Evolutionary conservation across 352 stramenopile genomes (phyloP).

Genomic region (Phytophthora melonis): DNA sequence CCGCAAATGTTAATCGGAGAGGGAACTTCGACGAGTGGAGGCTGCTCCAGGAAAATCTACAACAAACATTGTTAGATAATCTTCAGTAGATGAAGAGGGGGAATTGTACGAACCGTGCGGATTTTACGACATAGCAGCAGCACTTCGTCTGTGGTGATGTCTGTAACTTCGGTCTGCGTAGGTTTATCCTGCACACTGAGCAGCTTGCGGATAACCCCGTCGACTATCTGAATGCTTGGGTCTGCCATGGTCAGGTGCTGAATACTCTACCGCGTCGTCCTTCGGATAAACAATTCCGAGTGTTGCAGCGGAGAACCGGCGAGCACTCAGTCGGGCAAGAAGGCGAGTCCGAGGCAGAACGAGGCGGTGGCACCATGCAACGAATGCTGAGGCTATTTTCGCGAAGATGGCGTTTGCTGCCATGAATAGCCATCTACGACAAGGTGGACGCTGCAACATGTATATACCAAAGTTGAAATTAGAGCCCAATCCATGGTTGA

Average conservation of each 20-base stretch:
- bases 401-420: background rate
- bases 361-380: background rate
- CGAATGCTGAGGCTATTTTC: constrained; percentile 18
- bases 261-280: constrained; percentile 7
- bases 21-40: constrained; percentile 94
- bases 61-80: no score
- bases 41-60: constrained; percentile 91
- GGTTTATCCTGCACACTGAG: constrained; percentile 80
- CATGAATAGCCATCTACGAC: constrained; percentile 4
- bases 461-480: background rate
- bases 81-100: background rate
- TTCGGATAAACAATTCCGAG: background rate
- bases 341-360: background rate
- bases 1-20: constrained; percentile 97
- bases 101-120: constrained; percentile 54
- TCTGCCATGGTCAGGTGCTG: constrained; percentile 39
- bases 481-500: no score
- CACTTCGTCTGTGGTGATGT: constrained; percentile 83
- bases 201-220: constrained; percentile 80
- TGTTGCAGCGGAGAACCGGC: background rate
- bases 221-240: constrained; percentile 62
- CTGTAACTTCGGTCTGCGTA: constrained; percentile 78
- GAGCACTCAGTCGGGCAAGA: constrained; percentile 6
- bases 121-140: constrained; percentile 82
- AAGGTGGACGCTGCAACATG: background rate